Base-by-base conservation (phyloP, 1,284 basidiomycete species). In the Polyporus tsugae region DNA sequence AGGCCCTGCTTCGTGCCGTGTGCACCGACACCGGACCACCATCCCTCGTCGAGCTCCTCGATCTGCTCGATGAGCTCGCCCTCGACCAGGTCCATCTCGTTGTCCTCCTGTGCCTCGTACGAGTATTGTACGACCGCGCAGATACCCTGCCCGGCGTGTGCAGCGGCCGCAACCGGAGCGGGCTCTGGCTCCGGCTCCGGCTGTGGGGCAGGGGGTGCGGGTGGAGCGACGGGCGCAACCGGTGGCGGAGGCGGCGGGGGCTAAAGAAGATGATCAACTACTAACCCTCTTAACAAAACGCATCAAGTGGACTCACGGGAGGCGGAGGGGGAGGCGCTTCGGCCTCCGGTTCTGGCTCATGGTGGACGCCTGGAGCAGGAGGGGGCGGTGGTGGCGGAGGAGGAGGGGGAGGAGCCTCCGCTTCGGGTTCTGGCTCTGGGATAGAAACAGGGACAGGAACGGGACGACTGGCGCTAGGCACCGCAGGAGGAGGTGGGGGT, bases 61-160 rank as follows among this genome's bases (percentile, higher is more conserved):
- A 97, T 90, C 72, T 93, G 87, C 64, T 92, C 89, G 65, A 97
- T 89, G 46, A 91, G 80, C 77, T 96, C 94, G 62, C 95, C 96
- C 78, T 97, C 95, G 2, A 83, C 74, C 25, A 98, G 85, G 63
- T 81, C 80, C 81, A 97, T 89, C 78, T 98, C 96, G 76, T 96
- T 95, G 71, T 95, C 92, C 80, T 95, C 94, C 10, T 87, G 83
- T 35, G 91, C 91, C 77, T 93, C 91, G 75, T 97, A 97, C 13
- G 92, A 90, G 79, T 90, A 97, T 36, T 92, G 73, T 1, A 91
- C 92, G 39, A 91, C 79, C 0, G 91, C 92, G 60, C 85, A 85
- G 9, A 86, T 67, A 70, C 93, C 87, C 78, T 86, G 70, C 66
- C 88, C 84, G 46, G 63, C 15, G 33, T 39, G 36, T 74, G 80